A percentile compares a stretch with the other conserved stretches of the same genome.
phyloP scores from a whole-genome alignment of 2,329 filamentous ascomycete species.

The Chaetomium strumarium region DNA sequence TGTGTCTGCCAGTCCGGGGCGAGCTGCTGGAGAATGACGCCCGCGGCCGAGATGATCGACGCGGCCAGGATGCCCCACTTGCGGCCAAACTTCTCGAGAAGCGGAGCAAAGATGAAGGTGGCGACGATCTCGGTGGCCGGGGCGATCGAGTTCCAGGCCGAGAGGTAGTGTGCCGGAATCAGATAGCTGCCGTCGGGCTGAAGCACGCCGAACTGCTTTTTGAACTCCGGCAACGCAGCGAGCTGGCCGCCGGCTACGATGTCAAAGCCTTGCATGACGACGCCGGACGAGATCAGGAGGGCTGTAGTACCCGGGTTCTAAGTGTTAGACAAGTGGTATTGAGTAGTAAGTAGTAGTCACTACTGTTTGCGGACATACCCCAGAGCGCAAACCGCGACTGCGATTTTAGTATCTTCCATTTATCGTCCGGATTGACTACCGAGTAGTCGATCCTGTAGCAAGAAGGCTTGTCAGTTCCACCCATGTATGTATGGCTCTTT shows the following conservation, averaged over 20 bases:
- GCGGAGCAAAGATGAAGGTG: constrained; percentile 5
- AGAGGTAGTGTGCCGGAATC: constrained; percentile 2
- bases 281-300: constrained; percentile 1
- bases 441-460: constrained; percentile 2
- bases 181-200: constrained; percentile 3
- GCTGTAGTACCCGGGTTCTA: not conserved
- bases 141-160: constrained; percentile 5
- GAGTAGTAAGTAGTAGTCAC: not conserved
- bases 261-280: constrained; percentile 2
- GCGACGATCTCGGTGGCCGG: not conserved
- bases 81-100: constrained; percentile 1
- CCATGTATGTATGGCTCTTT: no score
- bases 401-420: constrained; percentile 2
- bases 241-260: constrained; percentile 1
- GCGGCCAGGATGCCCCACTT: constrained; percentile 4
- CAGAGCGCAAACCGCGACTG: constrained; percentile 3
- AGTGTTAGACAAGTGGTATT: not conserved
- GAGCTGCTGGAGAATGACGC: constrained; percentile 4
- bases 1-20: constrained; percentile 3
- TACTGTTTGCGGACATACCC: no score
- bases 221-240: not conserved
- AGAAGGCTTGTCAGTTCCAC: not conserved
- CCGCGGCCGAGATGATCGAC: constrained; percentile 1
- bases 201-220: constrained; percentile 1
- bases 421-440: not conserved